phyloP scores from a whole-genome alignment of 2,329 filamentous ascomycete genomes.

The Colletotrichum brevisporum region DNA sequence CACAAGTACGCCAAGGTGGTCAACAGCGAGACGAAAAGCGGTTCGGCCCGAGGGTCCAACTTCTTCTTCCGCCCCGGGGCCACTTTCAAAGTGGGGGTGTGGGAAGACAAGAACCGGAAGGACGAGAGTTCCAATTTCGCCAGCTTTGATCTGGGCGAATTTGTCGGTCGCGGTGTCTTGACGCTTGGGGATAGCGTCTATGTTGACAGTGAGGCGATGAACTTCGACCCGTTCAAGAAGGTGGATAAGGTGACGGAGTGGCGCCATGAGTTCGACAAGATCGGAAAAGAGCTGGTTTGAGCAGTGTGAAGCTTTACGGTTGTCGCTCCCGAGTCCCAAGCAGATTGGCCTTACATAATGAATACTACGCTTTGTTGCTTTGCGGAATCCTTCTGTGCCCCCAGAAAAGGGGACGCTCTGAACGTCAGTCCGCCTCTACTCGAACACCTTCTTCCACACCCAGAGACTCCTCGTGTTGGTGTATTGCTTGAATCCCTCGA shows the following conservation, averaged over 20 bases:
- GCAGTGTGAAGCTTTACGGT: not conserved
- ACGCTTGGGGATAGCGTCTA: slow-evolving; percentile 47
- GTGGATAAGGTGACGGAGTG: slow-evolving; percentile 48
- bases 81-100: slow-evolving; percentile 48
- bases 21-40: slow-evolving; percentile 43
- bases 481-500: slow-evolving; percentile 53
- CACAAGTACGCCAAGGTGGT: slow-evolving; percentile 21
- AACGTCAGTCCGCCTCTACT: slow-evolving; percentile 4
- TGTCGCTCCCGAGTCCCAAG: too few relatives aligned
- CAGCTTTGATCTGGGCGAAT: slow-evolving; percentile 39
- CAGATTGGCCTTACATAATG: too few relatives aligned
- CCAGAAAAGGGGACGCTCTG: rapidly evolving
- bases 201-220: slow-evolving; percentile 51
- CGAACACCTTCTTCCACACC: slow-evolving; percentile 46
- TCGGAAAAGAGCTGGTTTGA: slow-evolving; percentile 42
- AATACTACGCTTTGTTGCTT: too few relatives aligned
- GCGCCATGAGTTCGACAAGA: slow-evolving; percentile 48
- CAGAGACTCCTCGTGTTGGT: slow-evolving; percentile 48
- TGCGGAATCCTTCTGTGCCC: too few relatives aligned
- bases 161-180: slow-evolving; percentile 43
- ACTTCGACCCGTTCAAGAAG: slow-evolving; percentile 50
- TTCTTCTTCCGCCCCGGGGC: slow-evolving; percentile 52
- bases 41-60: slow-evolving; percentile 35
- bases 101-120: slow-evolving; percentile 45
- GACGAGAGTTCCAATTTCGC: slow-evolving; percentile 40